Evolutionary conservation across 495 filamentous ascomycete genomes (phyloP), one percentile per base, ranked within the genome.

Genomic region (Talaromyces stipitatus): DNA sequence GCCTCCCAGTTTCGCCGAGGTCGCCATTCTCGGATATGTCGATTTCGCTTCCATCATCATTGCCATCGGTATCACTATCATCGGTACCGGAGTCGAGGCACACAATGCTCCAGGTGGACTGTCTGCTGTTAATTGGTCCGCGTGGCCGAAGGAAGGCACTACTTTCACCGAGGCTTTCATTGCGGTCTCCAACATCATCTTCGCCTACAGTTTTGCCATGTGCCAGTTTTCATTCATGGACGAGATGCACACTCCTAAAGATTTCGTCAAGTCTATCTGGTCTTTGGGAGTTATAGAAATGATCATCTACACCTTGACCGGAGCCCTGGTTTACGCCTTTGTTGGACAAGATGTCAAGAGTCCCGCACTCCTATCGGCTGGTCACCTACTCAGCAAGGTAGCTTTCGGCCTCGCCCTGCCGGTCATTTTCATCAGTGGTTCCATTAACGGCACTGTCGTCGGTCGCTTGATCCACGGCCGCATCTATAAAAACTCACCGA

Each of bases 391-490:
- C 6, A 80, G 82, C 58, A 86, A 87, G 62, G 63, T 90, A 32
- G 84, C 86, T 2, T 92, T 85, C 62, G 87, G 87, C 18, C 65
- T 91, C 53, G 88, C 86, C 7, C 64, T 87, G 8, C 88, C 88
- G 30, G 85, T 89, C 59, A 84, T 89, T 65, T 85, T 86, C 72
- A 85, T 76, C 69, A 81, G 79, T 23, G 82, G 82, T 11, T 80
- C 77, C 54, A 85, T 85, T 72, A 83, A 83, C 72, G 79, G 78
- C 28, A 78, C 76, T 1, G 81, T 84, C 24, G 69, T 79, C 8
- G 76, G 58, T 24, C 83, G 82, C 57, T 82, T 86, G 61, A 72
- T 89, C 56, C 82, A 82, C 63, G 78, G 79, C 20, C 76, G 82
- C 18, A 57, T 82, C n/a, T 84, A 78, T 66, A 72, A 66, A 46